Evolutionary conservation across 192 early-diverging fungal species (phyloP).

Genomic region (Coemansia sp.): DNA sequence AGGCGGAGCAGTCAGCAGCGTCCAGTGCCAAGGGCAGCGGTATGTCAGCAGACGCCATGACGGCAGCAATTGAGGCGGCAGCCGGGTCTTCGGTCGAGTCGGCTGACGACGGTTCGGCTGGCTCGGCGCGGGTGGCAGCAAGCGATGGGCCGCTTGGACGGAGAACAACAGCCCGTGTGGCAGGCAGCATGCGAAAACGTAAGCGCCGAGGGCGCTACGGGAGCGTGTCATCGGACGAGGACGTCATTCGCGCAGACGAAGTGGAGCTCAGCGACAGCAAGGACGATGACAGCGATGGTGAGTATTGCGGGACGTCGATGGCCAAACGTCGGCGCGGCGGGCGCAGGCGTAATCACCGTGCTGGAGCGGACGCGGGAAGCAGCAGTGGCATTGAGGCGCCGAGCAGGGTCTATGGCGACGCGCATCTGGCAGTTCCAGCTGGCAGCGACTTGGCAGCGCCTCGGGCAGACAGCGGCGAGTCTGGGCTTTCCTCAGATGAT

Average conservation of each 20-base stretch:
- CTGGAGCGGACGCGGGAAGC: slow-evolving; percentile 42
- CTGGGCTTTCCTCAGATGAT: slow-evolving; percentile 50
- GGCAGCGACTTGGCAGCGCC: slow-evolving; percentile 58
- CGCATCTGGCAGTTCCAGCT: slow-evolving; percentile 20
- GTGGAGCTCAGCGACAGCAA: slow-evolving; percentile 53
- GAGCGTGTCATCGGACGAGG: slow-evolving; percentile 43
- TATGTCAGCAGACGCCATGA: slow-evolving; percentile 14
- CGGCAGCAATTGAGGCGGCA: slow-evolving; percentile 17
- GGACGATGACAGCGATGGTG: slow-evolving; percentile 29
- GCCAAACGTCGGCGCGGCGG: slow-evolving; percentile 35
- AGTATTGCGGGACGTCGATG: slow-evolving; percentile 24
- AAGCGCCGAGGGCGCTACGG: slow-evolving; percentile 44
- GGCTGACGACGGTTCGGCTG: slow-evolving; percentile 16
- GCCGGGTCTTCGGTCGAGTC: slow-evolving; percentile 23
- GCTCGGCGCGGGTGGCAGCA: background rate
- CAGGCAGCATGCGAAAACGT: slow-evolving; percentile 34
- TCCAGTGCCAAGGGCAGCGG: slow-evolving; percentile 19
- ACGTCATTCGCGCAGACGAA: slow-evolving; percentile 53
- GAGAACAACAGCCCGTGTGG: slow-evolving; percentile 9
- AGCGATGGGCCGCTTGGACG: background rate
- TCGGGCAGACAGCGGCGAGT: slow-evolving; percentile 66
- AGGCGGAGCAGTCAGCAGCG: slow-evolving; percentile 24
- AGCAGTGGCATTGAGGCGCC: slow-evolving; percentile 47
- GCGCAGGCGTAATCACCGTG: slow-evolving; percentile 37
- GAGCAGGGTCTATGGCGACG: slow-evolving; percentile 52